phyloP scores from a whole-genome alignment of 2,329 filamentous ascomycete species.

The Talaromyces rugulosus region DNA sequence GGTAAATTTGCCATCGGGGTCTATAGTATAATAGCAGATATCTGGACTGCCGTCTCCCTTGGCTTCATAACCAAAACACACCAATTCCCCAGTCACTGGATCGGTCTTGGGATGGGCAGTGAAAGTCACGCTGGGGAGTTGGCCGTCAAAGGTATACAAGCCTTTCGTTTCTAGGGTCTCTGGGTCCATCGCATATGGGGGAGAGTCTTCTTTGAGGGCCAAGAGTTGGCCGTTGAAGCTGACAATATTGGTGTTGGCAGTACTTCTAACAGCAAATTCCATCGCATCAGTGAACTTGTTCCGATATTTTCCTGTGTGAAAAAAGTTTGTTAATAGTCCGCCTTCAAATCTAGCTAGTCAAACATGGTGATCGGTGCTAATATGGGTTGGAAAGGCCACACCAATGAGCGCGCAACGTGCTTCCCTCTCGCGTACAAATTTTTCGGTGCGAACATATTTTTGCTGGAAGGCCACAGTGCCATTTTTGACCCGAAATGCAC shows the following conservation, averaged over 20 bases:
- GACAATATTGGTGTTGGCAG: constrained; percentile 57
- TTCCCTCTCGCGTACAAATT: constrained; percentile 34
- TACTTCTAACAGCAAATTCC: constrained; percentile 28
- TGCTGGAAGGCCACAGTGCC: constrained; percentile 32
- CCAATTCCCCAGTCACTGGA: constrained; percentile 47
- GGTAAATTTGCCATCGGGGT: constrained; percentile 24
- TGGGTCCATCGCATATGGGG: constrained; percentile 48
- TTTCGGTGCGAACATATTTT: constrained; percentile 39
- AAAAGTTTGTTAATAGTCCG: no score
- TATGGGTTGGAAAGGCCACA: background rate
- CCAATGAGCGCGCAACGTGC: constrained; percentile 28
- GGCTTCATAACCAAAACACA: constrained; percentile 48
- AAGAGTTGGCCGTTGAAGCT: constrained; percentile 50
- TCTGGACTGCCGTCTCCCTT: constrained; percentile 38
- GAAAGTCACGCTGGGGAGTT: constrained; percentile 44
- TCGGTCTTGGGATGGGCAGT: constrained; percentile 52
- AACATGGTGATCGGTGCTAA: no score
- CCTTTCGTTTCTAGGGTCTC: constrained; percentile 50
- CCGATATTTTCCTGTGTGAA: constrained; percentile 33
- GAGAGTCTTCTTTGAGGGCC: constrained; percentile 50
- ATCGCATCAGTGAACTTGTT: constrained; percentile 39
- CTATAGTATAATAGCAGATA: constrained; percentile 33
- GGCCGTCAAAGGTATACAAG: constrained; percentile 47
- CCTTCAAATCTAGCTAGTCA: no score
- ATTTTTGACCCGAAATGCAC: constrained; percentile 33